phyloP scores from a whole-genome alignment of 257 asterid species.

The Osmanthus fragrans region DNA sequence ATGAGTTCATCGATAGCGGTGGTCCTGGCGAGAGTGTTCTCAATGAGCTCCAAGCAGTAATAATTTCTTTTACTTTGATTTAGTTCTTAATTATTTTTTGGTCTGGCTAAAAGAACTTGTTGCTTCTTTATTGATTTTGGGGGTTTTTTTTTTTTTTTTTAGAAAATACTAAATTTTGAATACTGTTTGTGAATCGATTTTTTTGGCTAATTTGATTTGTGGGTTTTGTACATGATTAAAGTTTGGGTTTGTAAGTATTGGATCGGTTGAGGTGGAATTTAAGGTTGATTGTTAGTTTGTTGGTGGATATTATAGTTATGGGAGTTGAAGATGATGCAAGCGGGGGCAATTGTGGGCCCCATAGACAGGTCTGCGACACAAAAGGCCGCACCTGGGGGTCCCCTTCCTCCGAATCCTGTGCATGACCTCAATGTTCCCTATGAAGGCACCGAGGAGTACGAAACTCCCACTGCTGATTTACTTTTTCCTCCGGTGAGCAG shows the following conservation, averaged over 20 bases:
- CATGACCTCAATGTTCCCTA: slow-evolving; percentile 96
- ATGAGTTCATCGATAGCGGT: slow-evolving; percentile 65
- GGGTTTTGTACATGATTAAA: slow-evolving; percentile 21
- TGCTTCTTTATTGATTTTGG: background rate
- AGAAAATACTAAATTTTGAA: background rate
- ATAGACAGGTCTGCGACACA: slow-evolving; percentile 68
- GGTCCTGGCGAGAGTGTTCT: slow-evolving; percentile 94
- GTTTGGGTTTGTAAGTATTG: slow-evolving; percentile 26
- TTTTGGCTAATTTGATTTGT: background rate
- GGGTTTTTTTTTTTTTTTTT: background rate
- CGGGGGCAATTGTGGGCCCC: slow-evolving; percentile 84
- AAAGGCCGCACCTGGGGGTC: slow-evolving; percentile 56
- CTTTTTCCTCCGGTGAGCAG: slow-evolving; percentile 90
- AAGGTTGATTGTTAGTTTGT: slow-evolving; percentile 18
- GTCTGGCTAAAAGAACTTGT: background rate
- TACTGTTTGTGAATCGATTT: background rate
- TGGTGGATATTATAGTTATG: slow-evolving; percentile 51
- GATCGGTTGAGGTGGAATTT: slow-evolving; percentile 30
- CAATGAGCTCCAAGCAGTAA: slow-evolving; percentile 90
- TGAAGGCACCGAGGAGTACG: slow-evolving; percentile 93
- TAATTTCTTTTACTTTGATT: slow-evolving; percentile 3
- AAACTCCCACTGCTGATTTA: slow-evolving; percentile 94
- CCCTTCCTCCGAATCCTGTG: slow-evolving; percentile 59
- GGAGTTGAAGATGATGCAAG: slow-evolving; percentile 93
- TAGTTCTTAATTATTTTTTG: background rate